Conservation (phyloP, 192 early-diverging fungal genomes). For the Coemansia sp. region DNA sequence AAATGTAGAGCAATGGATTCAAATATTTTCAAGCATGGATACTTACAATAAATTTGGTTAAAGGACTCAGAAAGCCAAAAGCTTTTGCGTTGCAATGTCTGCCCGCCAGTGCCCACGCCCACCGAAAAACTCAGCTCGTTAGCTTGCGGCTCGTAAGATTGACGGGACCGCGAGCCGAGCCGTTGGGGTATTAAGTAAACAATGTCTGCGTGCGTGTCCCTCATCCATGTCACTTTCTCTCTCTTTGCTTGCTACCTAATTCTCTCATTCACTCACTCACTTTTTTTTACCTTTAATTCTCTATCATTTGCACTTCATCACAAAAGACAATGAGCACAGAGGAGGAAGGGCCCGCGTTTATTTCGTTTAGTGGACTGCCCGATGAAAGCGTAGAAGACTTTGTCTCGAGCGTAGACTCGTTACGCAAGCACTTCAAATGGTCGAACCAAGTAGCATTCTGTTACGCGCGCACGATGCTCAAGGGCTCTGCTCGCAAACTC, state of each 20-base stretch:
- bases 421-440: constrained; percentile 57
- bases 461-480: constrained; percentile 55
- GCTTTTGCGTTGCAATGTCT: neutral
- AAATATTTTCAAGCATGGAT: neutral
- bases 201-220: neutral
- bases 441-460: constrained; percentile 52
- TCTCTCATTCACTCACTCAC: neutral
- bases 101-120: neutral
- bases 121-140: neutral
- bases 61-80: neutral
- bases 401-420: constrained; percentile 45
- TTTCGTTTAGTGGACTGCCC: constrained; percentile 49
- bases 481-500: constrained; percentile 45
- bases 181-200: too few relatives aligned
- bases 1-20: neutral
- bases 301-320: neutral
- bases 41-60: constrained; percentile 11
- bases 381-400: constrained; percentile 49
- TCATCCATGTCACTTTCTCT: neutral
- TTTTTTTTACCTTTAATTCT: neutral
- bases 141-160: neutral
- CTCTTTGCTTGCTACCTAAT: neutral
- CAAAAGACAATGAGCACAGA: constrained; percentile 28
- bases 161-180: neutral
- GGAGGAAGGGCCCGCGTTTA: constrained; percentile 55